Evolutionary conservation across 2,329 filamentous ascomycete species (phyloP).

Genomic region (Colletotrichum nymphaeae): DNA sequence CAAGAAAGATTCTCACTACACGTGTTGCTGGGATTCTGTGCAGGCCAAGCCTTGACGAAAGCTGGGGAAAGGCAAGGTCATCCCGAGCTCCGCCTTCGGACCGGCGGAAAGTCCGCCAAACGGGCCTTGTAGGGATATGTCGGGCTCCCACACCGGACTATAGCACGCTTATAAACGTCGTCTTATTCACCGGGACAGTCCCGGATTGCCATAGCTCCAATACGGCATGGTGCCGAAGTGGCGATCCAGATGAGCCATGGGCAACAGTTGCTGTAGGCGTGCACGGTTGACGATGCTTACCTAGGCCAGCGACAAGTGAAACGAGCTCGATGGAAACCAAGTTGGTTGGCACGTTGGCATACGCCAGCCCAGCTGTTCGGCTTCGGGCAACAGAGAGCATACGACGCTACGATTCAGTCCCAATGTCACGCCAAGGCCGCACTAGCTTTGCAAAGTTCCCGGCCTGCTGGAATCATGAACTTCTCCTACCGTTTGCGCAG

Average conservation of each 20-base stretch:
- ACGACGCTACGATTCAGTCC: constrained; percentile 14
- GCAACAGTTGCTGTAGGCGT: constrained; percentile 12
- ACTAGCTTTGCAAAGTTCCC: constrained; percentile 2
- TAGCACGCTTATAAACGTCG: constrained; percentile 5
- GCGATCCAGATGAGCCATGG: constrained; percentile 28
- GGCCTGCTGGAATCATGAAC: constrained; percentile 8
- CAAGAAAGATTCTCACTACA: constrained; percentile 2
- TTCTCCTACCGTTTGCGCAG: constrained; percentile 9
- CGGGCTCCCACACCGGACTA: constrained; percentile 8
- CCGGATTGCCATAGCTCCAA: constrained; percentile 16
- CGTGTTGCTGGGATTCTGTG: constrained; percentile 6
- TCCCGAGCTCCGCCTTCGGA: constrained; percentile 5
- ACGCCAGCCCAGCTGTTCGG: constrained; percentile 13
- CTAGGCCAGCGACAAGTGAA: constrained; percentile 18
- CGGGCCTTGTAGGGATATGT: not conserved
- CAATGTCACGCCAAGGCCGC: constrained; percentile 7
- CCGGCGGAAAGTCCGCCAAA: constrained; percentile 8
- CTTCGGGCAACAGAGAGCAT: constrained; percentile 1
- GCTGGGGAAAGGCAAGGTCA: constrained; percentile 16
- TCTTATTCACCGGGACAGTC: constrained; percentile 8
- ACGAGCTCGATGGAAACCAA: constrained; percentile 7
- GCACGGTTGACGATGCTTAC: constrained; percentile 18
- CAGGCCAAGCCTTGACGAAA: constrained; percentile 10
- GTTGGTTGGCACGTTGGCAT: constrained; percentile 16
- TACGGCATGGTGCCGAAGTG: constrained; percentile 18